Percentiles rank a stretch among this genome's conserved stretches.
phyloP scores from a whole-genome alignment of 768 basidiomycete genomes.

The Saitozyma sp. region DNA sequence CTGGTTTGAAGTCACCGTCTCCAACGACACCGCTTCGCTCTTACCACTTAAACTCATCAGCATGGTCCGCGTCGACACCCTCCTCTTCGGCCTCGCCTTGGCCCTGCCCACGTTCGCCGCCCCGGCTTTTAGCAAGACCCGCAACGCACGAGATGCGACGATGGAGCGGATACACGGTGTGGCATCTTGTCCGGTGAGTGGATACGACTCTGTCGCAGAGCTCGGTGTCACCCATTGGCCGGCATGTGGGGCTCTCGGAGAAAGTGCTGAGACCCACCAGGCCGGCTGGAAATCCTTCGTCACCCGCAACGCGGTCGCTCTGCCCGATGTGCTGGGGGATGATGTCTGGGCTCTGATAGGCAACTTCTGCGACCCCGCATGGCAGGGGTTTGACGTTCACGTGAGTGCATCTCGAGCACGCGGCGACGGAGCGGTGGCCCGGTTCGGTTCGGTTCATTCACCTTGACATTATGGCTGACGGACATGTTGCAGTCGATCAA shows the following conservation, averaged over 20 bases:
- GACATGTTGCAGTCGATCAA: slow-evolving; percentile 10
- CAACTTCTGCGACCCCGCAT: slow-evolving; percentile 24
- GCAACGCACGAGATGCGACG: neutral
- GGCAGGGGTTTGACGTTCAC: slow-evolving; percentile 28
- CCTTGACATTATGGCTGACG: neutral
- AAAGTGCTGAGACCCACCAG: slow-evolving; percentile 5
- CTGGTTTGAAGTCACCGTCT: neutral
- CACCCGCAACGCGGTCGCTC: slow-evolving; percentile 4
- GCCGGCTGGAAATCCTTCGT: slow-evolving; percentile 6
- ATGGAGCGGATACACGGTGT: neutral
- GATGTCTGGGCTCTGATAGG: slow-evolving; percentile 28
- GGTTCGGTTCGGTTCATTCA: neutral
- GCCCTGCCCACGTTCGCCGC: neutral
- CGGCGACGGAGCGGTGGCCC: too few relatives aligned
- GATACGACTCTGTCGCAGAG: neutral
- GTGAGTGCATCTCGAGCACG: slow-evolving; percentile 2
- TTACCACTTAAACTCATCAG: neutral
- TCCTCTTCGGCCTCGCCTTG: neutral
- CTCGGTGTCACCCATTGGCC: neutral
- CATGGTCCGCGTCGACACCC: neutral
- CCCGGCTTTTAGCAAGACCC: neutral
- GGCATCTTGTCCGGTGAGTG: neutral
- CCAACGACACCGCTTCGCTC: neutral
- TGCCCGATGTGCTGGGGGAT: slow-evolving; percentile 8
- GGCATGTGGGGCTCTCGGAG: neutral